Evolutionary conservation across 768 basidiomycete genomes (phyloP), one percentile per base, ranked within the genome.

Genomic region (Macrolepiota albuminosa): DNA sequence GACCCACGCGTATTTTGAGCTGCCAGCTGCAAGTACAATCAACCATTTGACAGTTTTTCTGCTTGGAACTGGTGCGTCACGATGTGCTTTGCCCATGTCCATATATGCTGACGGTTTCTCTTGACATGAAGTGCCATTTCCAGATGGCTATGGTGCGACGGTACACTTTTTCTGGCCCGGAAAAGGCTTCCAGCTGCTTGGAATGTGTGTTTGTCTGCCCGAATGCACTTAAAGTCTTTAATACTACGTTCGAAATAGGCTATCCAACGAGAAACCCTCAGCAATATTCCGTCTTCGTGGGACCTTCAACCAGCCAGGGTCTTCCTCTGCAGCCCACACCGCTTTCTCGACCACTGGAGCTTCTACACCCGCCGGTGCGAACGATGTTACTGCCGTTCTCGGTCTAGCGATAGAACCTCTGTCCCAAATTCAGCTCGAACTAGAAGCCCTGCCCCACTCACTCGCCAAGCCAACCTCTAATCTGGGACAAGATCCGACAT

Each of bases 151-250:
- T 68, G 92, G 87, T 18, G 89, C 89, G 13, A 85, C 91, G 0
- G 91, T 94, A 9, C 91, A 94, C 68, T 88, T 94, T 69, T 84
- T 84, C 70, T 91, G 87, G 89, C 92, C 91, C 0, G 91, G 89
- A 11, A 91, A 84, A 70, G 93, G 92, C 3, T 93, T 92, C 63
- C 92, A 92, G 70, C 71, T 94, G 31, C 75, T 95, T 9, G 93
- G 93, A 68, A 89, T 91, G 93, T 91, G 65, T 67, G 89, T 40
- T 9, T 42, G 37, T 33, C 31, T n/a, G 45, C 34, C 21, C 39
- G 16, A 7, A n/a, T 18, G 11, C 18, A 18, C 21, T 21, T 1
- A 10, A 21, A 43, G 42, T 43, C 3, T 36, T 14, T 54, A 31
- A 49, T 31, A 34, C 51, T 4, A 56, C 45, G 59, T 33, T 29